Conservation (phyloP, 2,329 filamentous ascomycete species). For the Colletotrichum lindemuthianum region DNA sequence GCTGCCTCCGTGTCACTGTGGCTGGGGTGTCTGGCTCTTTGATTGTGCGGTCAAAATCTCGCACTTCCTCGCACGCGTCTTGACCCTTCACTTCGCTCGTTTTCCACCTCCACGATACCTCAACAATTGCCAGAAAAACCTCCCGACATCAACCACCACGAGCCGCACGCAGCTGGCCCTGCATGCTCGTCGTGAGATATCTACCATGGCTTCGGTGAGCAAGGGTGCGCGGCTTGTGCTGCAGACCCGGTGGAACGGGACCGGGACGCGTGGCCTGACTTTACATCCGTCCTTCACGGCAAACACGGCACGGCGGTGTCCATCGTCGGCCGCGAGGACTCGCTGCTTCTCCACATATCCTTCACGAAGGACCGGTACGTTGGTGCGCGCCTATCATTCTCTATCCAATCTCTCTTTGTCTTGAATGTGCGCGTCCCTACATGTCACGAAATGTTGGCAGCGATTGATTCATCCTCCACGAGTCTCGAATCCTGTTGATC, state of each 20-base stretch:
- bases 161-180: conserved; percentile 33
- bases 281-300: conserved; percentile 14
- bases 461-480: background rate
- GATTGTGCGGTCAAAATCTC: background rate
- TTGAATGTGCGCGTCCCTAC: no score
- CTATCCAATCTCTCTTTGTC: background rate
- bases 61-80: background rate
- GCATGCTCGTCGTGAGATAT: conserved; percentile 24
- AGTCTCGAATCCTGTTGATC: background rate
- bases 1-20: background rate
- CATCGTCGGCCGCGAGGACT: background rate
- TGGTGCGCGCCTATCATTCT: conserved; percentile 18
- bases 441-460: no score
- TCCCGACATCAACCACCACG: conserved; percentile 4
- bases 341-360: conserved; percentile 34
- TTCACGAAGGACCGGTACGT: conserved; percentile 30
- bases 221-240: conserved; percentile 29
- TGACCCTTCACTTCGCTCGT: background rate
- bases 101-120: no score
- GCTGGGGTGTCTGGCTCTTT: background rate
- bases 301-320: conserved; percentile 8
- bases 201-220: conserved; percentile 29
- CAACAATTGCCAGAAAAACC: background rate
- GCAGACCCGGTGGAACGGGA: conserved; percentile 30
- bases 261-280: conserved; percentile 28